Conservation (phyloP, 1,284 basidiomycete genomes). For the Microbotryum scabiosae region DNA sequence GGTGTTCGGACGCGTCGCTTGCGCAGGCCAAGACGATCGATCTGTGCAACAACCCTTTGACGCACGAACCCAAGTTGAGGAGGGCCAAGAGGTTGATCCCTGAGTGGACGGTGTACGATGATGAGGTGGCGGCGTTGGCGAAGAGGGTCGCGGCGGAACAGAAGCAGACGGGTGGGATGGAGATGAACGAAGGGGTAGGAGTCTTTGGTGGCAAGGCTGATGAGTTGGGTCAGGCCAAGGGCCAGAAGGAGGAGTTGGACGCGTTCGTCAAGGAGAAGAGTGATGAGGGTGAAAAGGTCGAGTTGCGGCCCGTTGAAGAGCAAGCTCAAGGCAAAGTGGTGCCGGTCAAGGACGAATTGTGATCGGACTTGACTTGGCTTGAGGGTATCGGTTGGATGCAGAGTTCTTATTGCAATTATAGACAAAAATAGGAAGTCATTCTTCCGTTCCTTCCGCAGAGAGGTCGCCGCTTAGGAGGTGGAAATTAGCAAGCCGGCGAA, state of each 20-base stretch:
- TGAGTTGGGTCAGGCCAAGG: constrained; percentile 25
- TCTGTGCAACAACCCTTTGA: constrained; percentile 74
- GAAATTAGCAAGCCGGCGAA: too few species aligned
- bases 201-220: constrained; percentile 23
- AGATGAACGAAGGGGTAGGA: not conserved
- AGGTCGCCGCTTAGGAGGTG: too few species aligned
- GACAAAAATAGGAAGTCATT: too few species aligned
- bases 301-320: too few species aligned
- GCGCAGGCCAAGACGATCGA: constrained; percentile 80
- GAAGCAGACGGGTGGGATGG: not conserved
- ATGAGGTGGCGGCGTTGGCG: constrained; percentile 40
- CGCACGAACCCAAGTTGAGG: constrained; percentile 74
- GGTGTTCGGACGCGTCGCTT: constrained; percentile 69
- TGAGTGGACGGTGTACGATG: constrained; percentile 91
- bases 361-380: too few species aligned
- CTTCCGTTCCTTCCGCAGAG: too few species aligned
- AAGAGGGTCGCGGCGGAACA: constrained; percentile 29
- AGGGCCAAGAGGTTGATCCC: constrained; percentile 82
- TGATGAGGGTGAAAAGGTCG: not conserved
- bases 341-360: too few species aligned
- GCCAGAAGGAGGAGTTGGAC: constrained; percentile 23
- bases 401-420: too few species aligned
- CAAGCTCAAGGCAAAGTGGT: too few species aligned
- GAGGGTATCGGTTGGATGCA: too few species aligned
- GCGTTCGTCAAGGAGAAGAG: constrained; percentile 9